Percentiles rank a stretch among this genome's conserved stretches.
phyloP scores from a whole-genome alignment of 1,284 basidiomycete genomes.

The Gymnopus androsaceus region DNA sequence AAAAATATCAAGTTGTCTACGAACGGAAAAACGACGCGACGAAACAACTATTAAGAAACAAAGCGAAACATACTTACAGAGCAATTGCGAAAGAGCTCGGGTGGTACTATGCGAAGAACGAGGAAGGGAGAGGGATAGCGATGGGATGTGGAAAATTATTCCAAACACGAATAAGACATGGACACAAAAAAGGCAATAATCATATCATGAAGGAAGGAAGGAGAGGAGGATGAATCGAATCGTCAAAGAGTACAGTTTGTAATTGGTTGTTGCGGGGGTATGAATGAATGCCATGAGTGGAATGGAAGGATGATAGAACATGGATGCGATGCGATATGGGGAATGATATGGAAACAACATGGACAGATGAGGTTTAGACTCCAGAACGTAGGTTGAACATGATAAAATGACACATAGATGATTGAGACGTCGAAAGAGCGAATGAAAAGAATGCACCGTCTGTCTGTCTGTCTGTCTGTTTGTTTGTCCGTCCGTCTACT shows the following conservation, averaged over 20 bases:
- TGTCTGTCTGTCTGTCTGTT: neutral
- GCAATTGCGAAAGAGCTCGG: slow-evolving; percentile 1
- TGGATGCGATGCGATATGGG: neutral
- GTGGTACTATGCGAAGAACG: neutral
- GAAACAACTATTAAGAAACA: neutral
- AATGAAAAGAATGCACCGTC: neutral
- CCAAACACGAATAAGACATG: slow-evolving; percentile 7
- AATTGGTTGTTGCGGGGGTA: neutral
- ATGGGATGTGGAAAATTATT: slow-evolving; percentile 8
- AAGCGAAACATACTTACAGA: slow-evolving; percentile 10
- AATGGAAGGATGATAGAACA: slow-evolving; percentile 13
- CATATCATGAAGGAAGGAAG: slow-evolving; percentile 4
- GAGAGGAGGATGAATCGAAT: neutral
- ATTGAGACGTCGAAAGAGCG: neutral
- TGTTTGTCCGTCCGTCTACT: neutral
- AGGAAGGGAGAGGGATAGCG: neutral
- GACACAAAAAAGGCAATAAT: slow-evolving; percentile 10
- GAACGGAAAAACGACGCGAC: neutral
- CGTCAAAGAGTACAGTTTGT: neutral
- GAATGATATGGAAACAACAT: neutral
- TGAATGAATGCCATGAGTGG: neutral
- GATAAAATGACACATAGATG: neutral
- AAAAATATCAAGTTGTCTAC: neutral
- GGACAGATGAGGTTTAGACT: neutral
- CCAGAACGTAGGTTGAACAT: slow-evolving; percentile 9